Evolutionary conservation across 257 asterid genomes (phyloP).

Genomic region (Solanum chmielewskii): DNA sequence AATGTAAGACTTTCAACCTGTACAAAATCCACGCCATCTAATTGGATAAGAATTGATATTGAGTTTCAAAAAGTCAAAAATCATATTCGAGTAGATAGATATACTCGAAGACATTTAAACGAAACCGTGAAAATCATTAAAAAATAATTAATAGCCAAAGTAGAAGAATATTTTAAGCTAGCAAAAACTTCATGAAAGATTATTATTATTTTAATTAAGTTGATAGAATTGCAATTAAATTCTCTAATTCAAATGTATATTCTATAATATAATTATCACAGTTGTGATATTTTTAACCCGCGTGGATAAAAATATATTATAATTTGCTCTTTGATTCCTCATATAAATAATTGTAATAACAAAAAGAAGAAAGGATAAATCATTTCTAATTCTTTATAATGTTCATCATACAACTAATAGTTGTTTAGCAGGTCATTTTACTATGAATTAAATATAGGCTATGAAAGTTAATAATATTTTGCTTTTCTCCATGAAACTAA

Average conservation of each 20-base stretch:
- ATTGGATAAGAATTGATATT: neutral
- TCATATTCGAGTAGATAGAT: neutral
- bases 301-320: neutral
- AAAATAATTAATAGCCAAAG: neutral
- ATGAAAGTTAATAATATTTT: neutral
- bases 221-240: neutral
- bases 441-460: neutral
- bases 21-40: neutral
- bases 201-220: neutral
- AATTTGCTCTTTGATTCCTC: neutral
- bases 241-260: neutral
- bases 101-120: neutral
- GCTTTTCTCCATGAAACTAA: neutral
- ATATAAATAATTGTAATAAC: neutral
- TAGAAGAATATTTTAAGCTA: neutral
- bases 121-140: neutral
- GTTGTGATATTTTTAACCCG: neutral
- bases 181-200: neutral
- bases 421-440: neutral
- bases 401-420: neutral
- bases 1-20: neutral
- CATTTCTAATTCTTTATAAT: neutral
- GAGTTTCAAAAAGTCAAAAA: neutral
- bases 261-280: neutral
- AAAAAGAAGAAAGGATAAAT: neutral